Evolutionary conservation across 2,329 filamentous ascomycete species (phyloP).

Genomic region (Clarireedia paspali): DNA sequence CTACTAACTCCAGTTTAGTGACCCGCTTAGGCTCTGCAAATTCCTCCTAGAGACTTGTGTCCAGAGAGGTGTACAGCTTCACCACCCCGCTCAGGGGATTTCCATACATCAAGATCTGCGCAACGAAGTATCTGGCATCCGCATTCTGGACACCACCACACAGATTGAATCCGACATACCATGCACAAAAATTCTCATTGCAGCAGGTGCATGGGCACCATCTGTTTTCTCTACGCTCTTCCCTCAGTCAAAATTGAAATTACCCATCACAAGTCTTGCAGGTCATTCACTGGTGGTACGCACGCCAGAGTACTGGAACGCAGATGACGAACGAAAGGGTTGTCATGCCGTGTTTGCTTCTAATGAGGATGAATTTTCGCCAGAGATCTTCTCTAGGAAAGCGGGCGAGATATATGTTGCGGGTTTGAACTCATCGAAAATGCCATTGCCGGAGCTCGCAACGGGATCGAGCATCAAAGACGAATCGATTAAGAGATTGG

Average conservation of each 20-base stretch:
- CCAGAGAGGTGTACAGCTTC: conserved; percentile 54
- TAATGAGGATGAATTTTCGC: conserved; percentile 42
- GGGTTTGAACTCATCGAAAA: conserved; percentile 55
- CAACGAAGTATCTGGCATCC: conserved; percentile 44
- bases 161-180: conserved; percentile 45
- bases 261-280: conserved; percentile 56
- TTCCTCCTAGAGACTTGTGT: conserved; percentile 54
- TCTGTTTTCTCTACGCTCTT: conserved; percentile 60
- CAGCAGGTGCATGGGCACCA: conserved; percentile 65
- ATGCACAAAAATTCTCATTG: conserved; percentile 58
- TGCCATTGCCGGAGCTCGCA: conserved; percentile 52
- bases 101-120: conserved; percentile 43
- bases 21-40: conserved; percentile 57
- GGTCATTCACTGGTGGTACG: conserved; percentile 66
- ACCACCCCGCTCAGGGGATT: conserved; percentile 54
- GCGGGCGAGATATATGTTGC: conserved; percentile 66
- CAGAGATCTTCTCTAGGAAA: conserved; percentile 62
- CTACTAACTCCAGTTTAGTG: conserved; percentile 33
- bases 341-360: conserved; percentile 63
- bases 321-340: conserved; percentile 35
- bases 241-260: conserved; percentile 39
- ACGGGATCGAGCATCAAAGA: conserved; percentile 41
- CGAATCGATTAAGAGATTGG: conserved; percentile 42
- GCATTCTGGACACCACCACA: conserved; percentile 38
- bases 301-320: conserved; percentile 44